Conservation (phyloP, 2,329 filamentous ascomycete species). For the Beauveria scarabaeidicola region DNA sequence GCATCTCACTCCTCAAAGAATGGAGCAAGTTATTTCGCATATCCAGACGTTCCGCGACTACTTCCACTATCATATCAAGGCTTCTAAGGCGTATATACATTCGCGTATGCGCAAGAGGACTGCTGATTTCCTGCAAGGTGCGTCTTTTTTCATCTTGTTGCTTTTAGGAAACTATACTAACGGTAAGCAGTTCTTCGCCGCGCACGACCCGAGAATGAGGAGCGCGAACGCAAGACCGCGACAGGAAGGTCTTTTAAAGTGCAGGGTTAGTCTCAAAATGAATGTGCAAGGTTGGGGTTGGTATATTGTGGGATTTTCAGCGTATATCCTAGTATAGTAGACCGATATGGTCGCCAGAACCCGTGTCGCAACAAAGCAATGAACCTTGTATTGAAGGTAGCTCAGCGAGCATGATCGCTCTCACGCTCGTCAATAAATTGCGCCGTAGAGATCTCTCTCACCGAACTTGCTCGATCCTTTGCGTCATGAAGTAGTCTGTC, state of each 20-base stretch:
- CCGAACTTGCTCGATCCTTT: no score
- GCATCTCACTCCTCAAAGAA: slow-evolving; percentile 81
- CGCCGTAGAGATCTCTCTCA: background rate
- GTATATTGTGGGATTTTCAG: background rate
- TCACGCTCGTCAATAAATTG: no score
- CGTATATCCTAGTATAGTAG: background rate
- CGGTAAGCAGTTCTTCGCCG: slow-evolving; percentile 70
- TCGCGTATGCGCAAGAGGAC: slow-evolving; percentile 96
- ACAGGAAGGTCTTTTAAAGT: slow-evolving; percentile 85
- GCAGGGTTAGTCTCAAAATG: slow-evolving; percentile 27
- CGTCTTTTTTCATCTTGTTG: slow-evolving; percentile 19
- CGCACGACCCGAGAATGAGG: slow-evolving; percentile 89
- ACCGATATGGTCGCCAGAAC: background rate
- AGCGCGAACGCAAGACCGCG: slow-evolving; percentile 96
- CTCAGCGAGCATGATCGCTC: no score
- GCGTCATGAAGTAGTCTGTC: no score
- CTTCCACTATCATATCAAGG: slow-evolving; percentile 99
- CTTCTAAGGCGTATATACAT: slow-evolving; percentile 98
- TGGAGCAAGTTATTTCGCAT: slow-evolving; percentile 93
- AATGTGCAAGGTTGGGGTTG: background rate
- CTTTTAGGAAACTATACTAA: background rate
- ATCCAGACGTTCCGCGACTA: slow-evolving; percentile 99
- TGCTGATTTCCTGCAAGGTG: slow-evolving; percentile 95
- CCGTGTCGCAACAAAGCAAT: background rate
- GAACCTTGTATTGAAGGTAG: background rate